Conservation (phyloP, 306 rosid species). For the Sesbania bispinosa region DNA sequence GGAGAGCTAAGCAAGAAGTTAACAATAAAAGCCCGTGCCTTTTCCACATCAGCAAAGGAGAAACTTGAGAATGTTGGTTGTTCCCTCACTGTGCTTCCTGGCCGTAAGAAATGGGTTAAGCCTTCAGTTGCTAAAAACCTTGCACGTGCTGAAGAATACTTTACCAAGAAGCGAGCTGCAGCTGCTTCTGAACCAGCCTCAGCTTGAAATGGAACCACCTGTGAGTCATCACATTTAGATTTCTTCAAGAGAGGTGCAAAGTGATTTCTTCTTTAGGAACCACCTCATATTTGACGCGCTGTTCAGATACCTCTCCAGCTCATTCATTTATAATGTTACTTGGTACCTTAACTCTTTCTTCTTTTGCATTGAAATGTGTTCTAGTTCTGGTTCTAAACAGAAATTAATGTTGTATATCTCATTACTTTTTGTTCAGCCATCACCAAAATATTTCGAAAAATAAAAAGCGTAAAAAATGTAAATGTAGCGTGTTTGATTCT, state of each 20-base stretch:
- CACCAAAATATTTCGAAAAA: not conserved
- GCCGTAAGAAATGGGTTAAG: conserved; percentile 97
- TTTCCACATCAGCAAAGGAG: conserved; percentile 82
- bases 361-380: conserved; percentile 8
- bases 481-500: conserved; percentile 3
- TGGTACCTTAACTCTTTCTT: conserved; percentile 1
- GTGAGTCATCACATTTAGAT: not conserved
- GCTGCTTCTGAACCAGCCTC: conserved; percentile 52
- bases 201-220: conserved; percentile 31
- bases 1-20: conserved; percentile 82
- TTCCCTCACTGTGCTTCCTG: conserved; percentile 75
- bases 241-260: conserved; percentile 24
- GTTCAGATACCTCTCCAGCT: conserved; percentile 17
- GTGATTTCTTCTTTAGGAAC: conserved; percentile 20
- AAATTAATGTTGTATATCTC: conserved; percentile 17
- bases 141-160: conserved; percentile 95
- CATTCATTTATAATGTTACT: not conserved
- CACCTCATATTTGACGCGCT: conserved; percentile 9
- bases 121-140: conserved; percentile 88
- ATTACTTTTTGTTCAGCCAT: conserved; percentile 21
- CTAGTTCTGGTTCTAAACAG: not conserved
- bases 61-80: conserved; percentile 87
- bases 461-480: not conserved
- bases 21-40: conserved; percentile 77
- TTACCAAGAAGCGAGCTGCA: conserved; percentile 83